These are phyloP conservation scores for Mollisiaceae sp. DNA, from an alignment of 2,329 filamentous ascomycete species.

Conservation along the genomic window DNA sequence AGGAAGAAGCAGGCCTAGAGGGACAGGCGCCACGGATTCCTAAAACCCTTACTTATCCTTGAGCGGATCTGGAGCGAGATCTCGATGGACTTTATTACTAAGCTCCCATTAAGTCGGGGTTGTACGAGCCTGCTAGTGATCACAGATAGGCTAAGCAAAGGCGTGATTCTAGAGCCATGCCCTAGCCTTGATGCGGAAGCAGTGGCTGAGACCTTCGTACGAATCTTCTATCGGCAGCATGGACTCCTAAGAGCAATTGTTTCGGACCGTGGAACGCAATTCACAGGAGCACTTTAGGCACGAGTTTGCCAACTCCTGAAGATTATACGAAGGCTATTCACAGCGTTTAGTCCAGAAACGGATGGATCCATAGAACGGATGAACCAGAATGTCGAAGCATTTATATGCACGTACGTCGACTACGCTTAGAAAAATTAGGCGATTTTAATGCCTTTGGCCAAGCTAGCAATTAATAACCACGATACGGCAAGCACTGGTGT, in stretches of 20 bases:
- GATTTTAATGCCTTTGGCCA: neutral
- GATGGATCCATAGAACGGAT: neutral
- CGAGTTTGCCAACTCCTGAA: neutral
- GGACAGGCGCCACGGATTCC: slow-evolving; percentile 13
- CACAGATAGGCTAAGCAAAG: slow-evolving; percentile 4
- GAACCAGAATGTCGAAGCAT: neutral
- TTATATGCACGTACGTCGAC: neutral
- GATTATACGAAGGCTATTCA: slow-evolving; percentile 1
- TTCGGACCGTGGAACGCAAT: neutral
- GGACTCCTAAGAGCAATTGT: neutral
- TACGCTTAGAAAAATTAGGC: neutral
- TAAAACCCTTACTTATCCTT: slow-evolving; percentile 18
- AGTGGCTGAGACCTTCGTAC: neutral
- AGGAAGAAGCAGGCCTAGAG: slow-evolving; percentile 9
- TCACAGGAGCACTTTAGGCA: neutral
- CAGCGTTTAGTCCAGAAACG: neutral
- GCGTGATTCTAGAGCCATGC: neutral
- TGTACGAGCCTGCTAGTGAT: neutral
- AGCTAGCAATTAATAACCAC: neutral
- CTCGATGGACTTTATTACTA: slow-evolving; percentile 19
- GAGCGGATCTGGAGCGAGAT: slow-evolving; percentile 17
- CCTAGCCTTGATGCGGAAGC: neutral
- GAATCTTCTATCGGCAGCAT: neutral
- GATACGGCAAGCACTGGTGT: neutral
- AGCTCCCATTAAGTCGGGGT: neutral